Percentiles rank a stretch among this genome's conserved stretches.
These are phyloP conservation scores for Didymella pinodella DNA, from an alignment of 2,329 filamentous ascomycete genomes.

Conservation along the genomic window DNA sequence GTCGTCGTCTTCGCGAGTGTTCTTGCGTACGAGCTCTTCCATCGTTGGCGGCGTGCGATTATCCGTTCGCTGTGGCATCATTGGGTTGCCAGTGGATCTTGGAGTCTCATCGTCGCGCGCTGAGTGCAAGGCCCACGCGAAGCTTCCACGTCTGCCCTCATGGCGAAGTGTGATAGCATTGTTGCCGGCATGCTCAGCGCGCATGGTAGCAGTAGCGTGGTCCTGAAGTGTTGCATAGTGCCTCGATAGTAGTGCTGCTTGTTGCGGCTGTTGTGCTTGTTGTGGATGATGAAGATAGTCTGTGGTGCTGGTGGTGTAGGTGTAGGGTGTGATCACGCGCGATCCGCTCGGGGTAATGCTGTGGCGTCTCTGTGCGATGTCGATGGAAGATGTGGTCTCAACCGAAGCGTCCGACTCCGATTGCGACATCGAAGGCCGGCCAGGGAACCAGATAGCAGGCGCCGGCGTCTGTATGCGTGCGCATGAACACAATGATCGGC, in stretches of 20 bases:
- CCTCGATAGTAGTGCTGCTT: conserved; percentile 11
- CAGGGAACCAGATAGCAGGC: conserved; percentile 18
- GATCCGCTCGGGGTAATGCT: conserved; percentile 7
- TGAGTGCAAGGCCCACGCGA: conserved; percentile 32
- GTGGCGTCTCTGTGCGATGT: conserved; percentile 12
- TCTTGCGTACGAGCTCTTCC: conserved; percentile 31
- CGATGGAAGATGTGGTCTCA: conserved; percentile 13
- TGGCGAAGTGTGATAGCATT: conserved; percentile 25
- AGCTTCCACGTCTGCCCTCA: conserved; percentile 36
- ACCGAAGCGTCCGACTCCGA: conserved; percentile 15
- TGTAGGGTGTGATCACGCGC: conserved; percentile 12
- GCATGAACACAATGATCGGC: conserved; percentile 25
- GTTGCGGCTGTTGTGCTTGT: conserved; percentile 15
- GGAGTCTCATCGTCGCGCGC: conserved; percentile 13
- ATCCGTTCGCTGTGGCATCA: conserved; percentile 23
- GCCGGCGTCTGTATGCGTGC: conserved; percentile 21
- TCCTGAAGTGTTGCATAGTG: conserved; percentile 39
- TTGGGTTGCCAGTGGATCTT: conserved; percentile 20
- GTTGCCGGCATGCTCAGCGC: conserved; percentile 11
- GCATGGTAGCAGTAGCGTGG: conserved; percentile 31
- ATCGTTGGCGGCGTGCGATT: conserved; percentile 30
- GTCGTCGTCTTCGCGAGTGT: conserved; percentile 21
- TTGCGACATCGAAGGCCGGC: conserved; percentile 28
- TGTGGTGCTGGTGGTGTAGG: conserved; percentile 3
- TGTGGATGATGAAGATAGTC: conserved; percentile 12